Evolutionary conservation across 2,329 filamentous ascomycete genomes (phyloP), one percentile per base, ranked within the genome.

Genomic region (Colletotrichum godetiae): DNA sequence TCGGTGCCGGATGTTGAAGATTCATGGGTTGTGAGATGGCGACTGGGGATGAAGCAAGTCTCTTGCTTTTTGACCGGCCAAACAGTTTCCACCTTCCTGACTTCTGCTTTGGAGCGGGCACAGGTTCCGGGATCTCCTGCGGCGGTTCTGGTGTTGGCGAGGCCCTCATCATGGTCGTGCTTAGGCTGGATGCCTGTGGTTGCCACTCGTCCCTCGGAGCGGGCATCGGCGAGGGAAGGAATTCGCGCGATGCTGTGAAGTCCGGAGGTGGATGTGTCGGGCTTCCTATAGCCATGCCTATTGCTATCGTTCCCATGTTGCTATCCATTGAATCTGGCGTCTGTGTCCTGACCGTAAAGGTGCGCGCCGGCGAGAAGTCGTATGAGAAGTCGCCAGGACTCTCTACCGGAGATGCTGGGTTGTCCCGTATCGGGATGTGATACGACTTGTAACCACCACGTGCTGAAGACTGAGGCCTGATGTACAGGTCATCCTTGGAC

Each of bases 221-320:
- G 19, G 55, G 61, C 1, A 58, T n/a, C 19, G 70, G 55, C 33
- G 60, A 60, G 15, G 60, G 3, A 4, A 53, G 60, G 12, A 42
- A 65, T 33, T 63, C 61, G 29, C 49, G 49, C 27, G 61, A 65
- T 33, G 49, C 63, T 52, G 68, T 69, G 5, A 76, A 76, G 53
- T 79, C 79, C 24, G 76, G 73, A 46, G 83, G 82, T 19, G 82
- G 81, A 52, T 84, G 84, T n/a, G 86, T 84, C 29, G 93, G 93
- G 78, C 92, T 95, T 37, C 93, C 93, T 68, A 95, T 83, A 1
- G 93, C 93, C 87, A 95, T 92, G 11, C 93, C 93, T 74, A 95
- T 95, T 76, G 85, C 86, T 74, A 84, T 82, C 57, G 85, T 84
- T 8, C 84, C 82, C 68, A 75, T 75, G 59, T 70, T 75, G 2